phyloP scores from a whole-genome alignment of 1,139 yeast species.

The Suhomyces kunorum region DNA sequence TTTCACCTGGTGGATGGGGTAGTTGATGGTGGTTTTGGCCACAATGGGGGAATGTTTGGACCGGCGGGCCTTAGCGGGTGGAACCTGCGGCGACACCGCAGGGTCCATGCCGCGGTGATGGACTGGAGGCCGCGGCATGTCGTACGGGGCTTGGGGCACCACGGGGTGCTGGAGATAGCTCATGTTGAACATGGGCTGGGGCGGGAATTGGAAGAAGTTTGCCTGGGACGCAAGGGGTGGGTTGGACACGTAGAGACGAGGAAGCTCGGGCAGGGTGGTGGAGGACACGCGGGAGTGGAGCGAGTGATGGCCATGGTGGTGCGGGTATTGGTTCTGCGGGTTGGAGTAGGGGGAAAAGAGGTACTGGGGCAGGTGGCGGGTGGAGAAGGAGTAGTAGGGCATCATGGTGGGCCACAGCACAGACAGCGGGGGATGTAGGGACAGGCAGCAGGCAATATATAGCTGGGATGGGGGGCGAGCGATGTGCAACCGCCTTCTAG shows the following conservation, averaged over 20 bases:
- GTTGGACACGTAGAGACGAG: constrained; percentile 1
- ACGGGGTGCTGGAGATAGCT: constrained; percentile 10
- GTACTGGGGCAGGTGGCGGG: constrained; percentile 10
- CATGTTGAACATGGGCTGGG: constrained; percentile 5
- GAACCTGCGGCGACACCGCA: not conserved
- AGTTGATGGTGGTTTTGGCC: constrained; percentile 19
- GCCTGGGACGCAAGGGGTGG: not conserved
- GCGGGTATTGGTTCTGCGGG: not conserved
- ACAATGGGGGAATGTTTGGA: constrained; percentile 9
- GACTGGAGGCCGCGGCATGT: not conserved
- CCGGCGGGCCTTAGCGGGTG: constrained; percentile 5
- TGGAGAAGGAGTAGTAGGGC: constrained; percentile 9
- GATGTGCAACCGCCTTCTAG: too few relatives aligned
- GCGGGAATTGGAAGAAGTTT: not conserved
- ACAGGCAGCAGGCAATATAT: not conserved
- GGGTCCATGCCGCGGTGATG: constrained; percentile 1
- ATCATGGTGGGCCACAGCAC: constrained; percentile 3
- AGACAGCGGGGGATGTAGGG: not conserved
- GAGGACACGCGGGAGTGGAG: not conserved
- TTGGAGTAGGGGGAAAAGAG: constrained; percentile 5
- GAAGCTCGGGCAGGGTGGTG: constrained; percentile 1
- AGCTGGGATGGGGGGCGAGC: too few relatives aligned
- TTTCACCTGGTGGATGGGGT: constrained; percentile 25
- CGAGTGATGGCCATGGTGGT: not conserved
- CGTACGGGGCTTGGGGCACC: constrained; percentile 9